Conservation (phyloP, 2,329 filamentous ascomycete species). For the Xylariaceae sp. region DNA sequence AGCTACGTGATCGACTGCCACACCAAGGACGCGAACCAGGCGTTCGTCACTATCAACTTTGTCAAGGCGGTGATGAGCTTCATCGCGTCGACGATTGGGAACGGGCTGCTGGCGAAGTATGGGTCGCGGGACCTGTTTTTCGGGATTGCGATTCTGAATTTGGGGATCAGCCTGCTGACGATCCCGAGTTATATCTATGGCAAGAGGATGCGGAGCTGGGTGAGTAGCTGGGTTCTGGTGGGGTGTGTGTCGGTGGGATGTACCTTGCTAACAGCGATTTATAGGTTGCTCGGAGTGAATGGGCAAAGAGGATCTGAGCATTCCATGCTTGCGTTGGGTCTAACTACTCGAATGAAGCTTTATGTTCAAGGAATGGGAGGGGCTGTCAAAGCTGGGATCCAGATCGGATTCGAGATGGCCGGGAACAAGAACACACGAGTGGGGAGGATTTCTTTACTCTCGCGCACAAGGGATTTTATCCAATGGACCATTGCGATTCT, state of each 20-base stretch:
- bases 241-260: not conserved
- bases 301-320: slow-evolving; percentile 16
- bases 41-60: slow-evolving; percentile 22
- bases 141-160: slow-evolving; percentile 17
- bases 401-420: no score
- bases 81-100: slow-evolving; percentile 14
- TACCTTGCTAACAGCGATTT: not conserved
- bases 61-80: slow-evolving; percentile 19
- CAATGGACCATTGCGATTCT: no score
- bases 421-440: no score
- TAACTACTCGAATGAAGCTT: no score
- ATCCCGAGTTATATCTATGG: slow-evolving; percentile 22
- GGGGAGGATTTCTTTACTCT: no score
- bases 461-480: no score
- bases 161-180: slow-evolving; percentile 18
- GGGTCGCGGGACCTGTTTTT: slow-evolving; percentile 13
- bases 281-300: slow-evolving; percentile 18
- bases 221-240: slow-evolving; percentile 2
- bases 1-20: slow-evolving; percentile 23
- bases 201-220: slow-evolving; percentile 19
- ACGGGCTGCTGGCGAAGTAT: slow-evolving; percentile 13
- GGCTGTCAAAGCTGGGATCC: no score
- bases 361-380: no score
- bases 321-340: no score
- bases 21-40: slow-evolving; percentile 20